Conservation (phyloP, 495 filamentous ascomycete species). For the Mycothermus thermophilus region DNA sequence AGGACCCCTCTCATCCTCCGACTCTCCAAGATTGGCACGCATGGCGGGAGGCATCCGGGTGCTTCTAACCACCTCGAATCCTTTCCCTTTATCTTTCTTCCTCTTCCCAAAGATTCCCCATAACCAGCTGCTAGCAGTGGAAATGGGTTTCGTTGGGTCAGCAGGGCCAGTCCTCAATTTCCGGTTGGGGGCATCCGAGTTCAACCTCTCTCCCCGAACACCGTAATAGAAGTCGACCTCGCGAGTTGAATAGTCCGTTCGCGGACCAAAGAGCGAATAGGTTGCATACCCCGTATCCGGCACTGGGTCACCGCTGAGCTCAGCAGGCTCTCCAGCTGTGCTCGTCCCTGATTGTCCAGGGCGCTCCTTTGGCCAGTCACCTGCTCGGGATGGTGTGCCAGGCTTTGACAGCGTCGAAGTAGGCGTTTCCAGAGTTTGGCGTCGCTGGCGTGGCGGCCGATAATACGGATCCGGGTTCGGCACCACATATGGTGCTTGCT, state of each 20-base stretch:
- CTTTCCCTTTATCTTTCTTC: conserved; percentile 79
- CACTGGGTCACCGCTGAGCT: conserved; percentile 27
- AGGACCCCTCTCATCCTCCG: conserved; percentile 35
- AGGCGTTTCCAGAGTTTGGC: conserved; percentile 41
- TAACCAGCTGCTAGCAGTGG: conserved; percentile 80
- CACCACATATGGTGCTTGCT: too few species aligned
- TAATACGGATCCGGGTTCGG: conserved; percentile 86
- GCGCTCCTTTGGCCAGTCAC: conserved; percentile 38
- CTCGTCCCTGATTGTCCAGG: conserved; percentile 21
- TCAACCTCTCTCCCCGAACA: conserved; percentile 74
- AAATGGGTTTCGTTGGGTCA: conserved; percentile 82
- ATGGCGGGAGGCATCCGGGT: conserved; percentile 52
- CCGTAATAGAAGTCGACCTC: conserved; percentile 95
- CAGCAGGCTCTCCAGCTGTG: conserved; percentile 18
- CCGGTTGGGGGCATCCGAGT: conserved; percentile 61
- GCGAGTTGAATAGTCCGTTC: conserved; percentile 76
- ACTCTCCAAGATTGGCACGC: conserved; percentile 39
- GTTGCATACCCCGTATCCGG: conserved; percentile 29
- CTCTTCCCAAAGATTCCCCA: conserved; percentile 64
- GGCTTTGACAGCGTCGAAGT: conserved; percentile 23
- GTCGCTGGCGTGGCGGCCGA: conserved; percentile 60
- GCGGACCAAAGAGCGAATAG: conserved; percentile 26
- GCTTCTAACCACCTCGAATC: conserved; percentile 90
- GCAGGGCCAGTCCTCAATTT: conserved; percentile 87
- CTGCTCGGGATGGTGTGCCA: conserved; percentile 35